Base-by-base conservation (phyloP, 2,329 filamentous ascomycete species). In the Aspergillus neoniger region DNA sequence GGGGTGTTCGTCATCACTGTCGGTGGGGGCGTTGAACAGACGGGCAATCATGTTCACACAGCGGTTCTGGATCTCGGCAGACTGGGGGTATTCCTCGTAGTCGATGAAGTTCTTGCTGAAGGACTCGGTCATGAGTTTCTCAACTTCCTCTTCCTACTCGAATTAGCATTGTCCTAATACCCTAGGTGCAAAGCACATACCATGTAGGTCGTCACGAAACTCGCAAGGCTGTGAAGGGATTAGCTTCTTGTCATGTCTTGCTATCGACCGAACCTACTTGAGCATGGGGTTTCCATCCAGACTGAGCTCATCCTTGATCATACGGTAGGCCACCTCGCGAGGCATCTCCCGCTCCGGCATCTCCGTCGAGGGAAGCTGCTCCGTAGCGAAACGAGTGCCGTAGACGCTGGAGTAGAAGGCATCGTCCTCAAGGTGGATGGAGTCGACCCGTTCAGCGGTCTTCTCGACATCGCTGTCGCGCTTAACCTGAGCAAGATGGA, bases 141-240 rank as follows among this genome's bases (percentile, higher is more conserved):
- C 93, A 19, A 90, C 93, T 77, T 97, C 94, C 49, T 96, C 91
- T 81, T 97, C 93, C 90, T 91, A 68, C 49, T 58, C 36, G 6
- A 10, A n/a, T 58, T 21, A 63, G 61, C 25, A 41, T 38, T 21
- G 38, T 15, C 10, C 12, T 12, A 15, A 1, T 30, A 6, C 23
- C 41, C 4, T 14, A 15, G 9, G 9, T 8, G 30, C 23, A 10
- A 25, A 28, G 5, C 23, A 64, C 79, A 68, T 81, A 91, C 90
- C 92, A 96, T 97, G 81, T 96, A 97, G 0, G 94, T 97, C 1
- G 93, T 96, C 66, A 96, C 92, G 72, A 98, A 98, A 39, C 89
- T 93, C 30, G 94, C 93, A 70, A 98, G 79, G 77, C 91, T 95
- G 65, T 17, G 21, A 21, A 32, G 6, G 17, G 43, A 62, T 61